Evolutionary conservation across 2,329 filamentous ascomycete species (phyloP), one percentile per base, ranked within the genome.

Genomic region (Colletotrichum gloeosporioides): DNA sequence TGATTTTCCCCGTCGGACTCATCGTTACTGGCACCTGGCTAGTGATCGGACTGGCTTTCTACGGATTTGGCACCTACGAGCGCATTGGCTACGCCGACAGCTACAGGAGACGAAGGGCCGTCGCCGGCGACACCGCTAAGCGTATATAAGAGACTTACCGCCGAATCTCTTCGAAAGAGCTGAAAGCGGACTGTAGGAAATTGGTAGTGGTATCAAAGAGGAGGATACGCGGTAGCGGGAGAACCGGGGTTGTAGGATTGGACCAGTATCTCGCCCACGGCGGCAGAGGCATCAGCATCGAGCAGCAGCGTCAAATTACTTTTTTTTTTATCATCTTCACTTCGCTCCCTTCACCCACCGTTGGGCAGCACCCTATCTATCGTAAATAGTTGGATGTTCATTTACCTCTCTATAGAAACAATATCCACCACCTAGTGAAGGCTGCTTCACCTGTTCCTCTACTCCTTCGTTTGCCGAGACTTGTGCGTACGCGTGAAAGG

Each of bases 1-100:
- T 94, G 80, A 91, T 95, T 76, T 93, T 94, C 83, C 94, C 94
- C 9, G 86, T 93, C 34, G 94, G 94, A 22, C 86, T 93, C n/a
- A 86, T 95, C 78, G 88, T 96, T 79, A 93, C 91, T 4, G 85
- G 89, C 53, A 80, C 90, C 15, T 96, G 94, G 93, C 83, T 91
- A 3, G 77, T 89, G 1, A 76, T 94, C 25, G 91, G 93, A 31
- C 67, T 92, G 8, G 83, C 83, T 1, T 90, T 89, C 27, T 90
- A 93, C 77, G 93, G 89, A 4, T 89, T 90, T 73, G 94, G 94
- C 72, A 95, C 93, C 6, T 89, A 91, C 75, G 89, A 93, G 81
- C 89, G 94, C 71, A 92, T 94, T 73, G 88, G 90, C 81, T 94
- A 93, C 84, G 88, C 92, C 49, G 91, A 94, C 65, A 88, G 90